Conservation (phyloP, 2,329 filamentous ascomycete genomes). For the Xylariaceae sp. region DNA sequence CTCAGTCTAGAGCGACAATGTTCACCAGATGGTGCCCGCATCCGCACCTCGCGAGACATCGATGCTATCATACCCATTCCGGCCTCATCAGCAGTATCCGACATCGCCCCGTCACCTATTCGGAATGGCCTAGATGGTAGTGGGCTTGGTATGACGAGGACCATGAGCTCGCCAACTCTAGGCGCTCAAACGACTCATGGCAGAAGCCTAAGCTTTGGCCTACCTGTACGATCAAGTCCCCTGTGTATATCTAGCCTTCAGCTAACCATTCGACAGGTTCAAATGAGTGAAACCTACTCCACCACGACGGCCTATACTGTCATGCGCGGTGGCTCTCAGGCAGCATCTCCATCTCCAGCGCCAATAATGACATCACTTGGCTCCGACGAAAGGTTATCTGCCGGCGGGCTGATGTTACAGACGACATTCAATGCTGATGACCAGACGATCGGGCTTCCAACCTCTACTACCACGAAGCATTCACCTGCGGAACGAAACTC, state of each 20-base stretch:
- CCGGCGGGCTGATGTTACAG: not conserved
- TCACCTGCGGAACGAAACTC: not conserved
- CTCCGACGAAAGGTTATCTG: not conserved
- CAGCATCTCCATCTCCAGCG: not conserved
- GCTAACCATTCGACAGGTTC: conserved; percentile 11
- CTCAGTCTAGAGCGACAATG: not conserved
- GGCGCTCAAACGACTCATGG: not conserved
- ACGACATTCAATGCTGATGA: not conserved
- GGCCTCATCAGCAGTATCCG: not conserved
- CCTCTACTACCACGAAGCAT: too few species aligned
- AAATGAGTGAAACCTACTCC: not conserved
- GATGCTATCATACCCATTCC: not conserved
- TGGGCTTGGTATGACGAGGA: not conserved
- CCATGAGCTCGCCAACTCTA: not conserved
- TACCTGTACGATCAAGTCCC: conserved; percentile 11
- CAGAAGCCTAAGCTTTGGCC: too few species aligned
- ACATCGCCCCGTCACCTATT: not conserved
- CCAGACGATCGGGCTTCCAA: not conserved
- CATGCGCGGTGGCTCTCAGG: not conserved
- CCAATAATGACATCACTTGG: not conserved
- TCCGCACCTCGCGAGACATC: not conserved
- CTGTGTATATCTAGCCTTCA: not conserved
- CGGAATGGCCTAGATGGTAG: not conserved
- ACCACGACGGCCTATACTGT: not conserved
- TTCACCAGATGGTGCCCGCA: not conserved